phyloP scores from a whole-genome alignment of 2,329 filamentous ascomycete species.

The Talaromyces funiculosus region DNA sequence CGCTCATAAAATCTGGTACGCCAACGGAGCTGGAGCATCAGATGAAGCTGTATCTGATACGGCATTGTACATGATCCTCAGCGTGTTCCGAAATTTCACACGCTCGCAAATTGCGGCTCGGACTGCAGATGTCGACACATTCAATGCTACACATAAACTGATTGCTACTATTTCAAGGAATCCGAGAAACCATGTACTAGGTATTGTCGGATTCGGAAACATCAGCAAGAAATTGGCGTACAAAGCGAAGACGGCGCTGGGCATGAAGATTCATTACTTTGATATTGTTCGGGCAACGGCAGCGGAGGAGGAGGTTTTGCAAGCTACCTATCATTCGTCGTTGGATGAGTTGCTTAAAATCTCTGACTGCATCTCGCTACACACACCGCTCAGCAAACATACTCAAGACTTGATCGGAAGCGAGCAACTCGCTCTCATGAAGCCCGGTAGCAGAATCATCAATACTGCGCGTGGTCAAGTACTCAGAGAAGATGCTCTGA shows the following conservation, averaged over 20 bases:
- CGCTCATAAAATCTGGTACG: slow-evolving; percentile 57
- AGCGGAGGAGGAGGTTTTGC: slow-evolving; percentile 35
- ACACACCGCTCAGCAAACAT: slow-evolving; percentile 41
- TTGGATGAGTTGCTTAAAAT: slow-evolving; percentile 40
- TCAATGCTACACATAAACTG: slow-evolving; percentile 55
- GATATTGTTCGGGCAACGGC: slow-evolving; percentile 41
- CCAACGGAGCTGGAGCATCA: slow-evolving; percentile 65
- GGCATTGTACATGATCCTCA: slow-evolving; percentile 62
- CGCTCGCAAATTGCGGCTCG: slow-evolving; percentile 58
- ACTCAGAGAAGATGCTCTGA: slow-evolving; percentile 46
- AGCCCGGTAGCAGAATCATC: slow-evolving; percentile 43
- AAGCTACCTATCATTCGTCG: slow-evolving; percentile 37
- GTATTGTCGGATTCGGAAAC: slow-evolving; percentile 64
- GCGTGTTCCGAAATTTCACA: slow-evolving; percentile 61
- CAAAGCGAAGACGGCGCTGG: slow-evolving; percentile 55
- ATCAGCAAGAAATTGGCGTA: slow-evolving; percentile 58
- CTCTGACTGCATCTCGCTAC: slow-evolving; percentile 45
- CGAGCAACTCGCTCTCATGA: slow-evolving; percentile 43
- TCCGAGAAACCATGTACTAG: slow-evolving; percentile 56
- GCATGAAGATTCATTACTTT: slow-evolving; percentile 59
- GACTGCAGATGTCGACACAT: slow-evolving; percentile 40
- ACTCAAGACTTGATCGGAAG: slow-evolving; percentile 35
- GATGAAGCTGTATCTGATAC: slow-evolving; percentile 70
- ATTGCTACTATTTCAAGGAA: slow-evolving; percentile 59
- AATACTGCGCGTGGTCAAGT: slow-evolving; percentile 50